Percentiles rank a stretch among this genome's conserved stretches.
Conservation (phyloP, 352 stramenopile genomes). For the Phytophthora sp. region DNA sequence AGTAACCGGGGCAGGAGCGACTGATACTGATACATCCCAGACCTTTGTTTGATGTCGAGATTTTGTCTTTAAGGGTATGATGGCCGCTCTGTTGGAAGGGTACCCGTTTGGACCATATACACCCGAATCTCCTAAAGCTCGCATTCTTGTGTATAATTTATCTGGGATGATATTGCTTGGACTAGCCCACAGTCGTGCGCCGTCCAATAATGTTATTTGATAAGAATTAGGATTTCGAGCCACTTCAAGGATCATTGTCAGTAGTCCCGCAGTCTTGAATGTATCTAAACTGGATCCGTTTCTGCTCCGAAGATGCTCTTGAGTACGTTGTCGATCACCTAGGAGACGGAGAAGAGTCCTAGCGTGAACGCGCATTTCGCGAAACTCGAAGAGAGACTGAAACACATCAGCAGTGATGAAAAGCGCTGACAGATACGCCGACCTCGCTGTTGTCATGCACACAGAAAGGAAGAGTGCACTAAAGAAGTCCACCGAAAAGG, state of each 20-base stretch:
- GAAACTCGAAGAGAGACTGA: slow-evolving; percentile 16
- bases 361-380: slow-evolving; percentile 16
- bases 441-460: slow-evolving; percentile 23
- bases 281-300: neutral
- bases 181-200: slow-evolving; percentile 12
- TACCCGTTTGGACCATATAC: slow-evolving; percentile 4
- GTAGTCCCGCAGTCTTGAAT: neutral
- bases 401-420: slow-evolving; percentile 13
- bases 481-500: slow-evolving; percentile 28
- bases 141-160: slow-evolving; percentile 6
- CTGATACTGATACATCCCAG: slow-evolving; percentile 2
- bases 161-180: slow-evolving; percentile 6
- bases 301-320: slow-evolving; percentile 1
- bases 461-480: slow-evolving; percentile 24
- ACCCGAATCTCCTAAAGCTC: slow-evolving; percentile 5
- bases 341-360: slow-evolving; percentile 4
- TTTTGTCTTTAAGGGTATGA: neutral
- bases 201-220: slow-evolving; percentile 3
- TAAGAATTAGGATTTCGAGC: slow-evolving; percentile 9
- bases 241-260: slow-evolving; percentile 13
- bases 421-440: slow-evolving; percentile 9
- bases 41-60: neutral
- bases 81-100: slow-evolving; percentile 7
- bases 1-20: slow-evolving; percentile 11
- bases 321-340: neutral